Percentiles rank a stretch among this genome's conserved stretches.
Evolutionary conservation across 2,329 filamentous ascomycete genomes (phyloP).

Genomic region (Whalleya microplaca): DNA sequence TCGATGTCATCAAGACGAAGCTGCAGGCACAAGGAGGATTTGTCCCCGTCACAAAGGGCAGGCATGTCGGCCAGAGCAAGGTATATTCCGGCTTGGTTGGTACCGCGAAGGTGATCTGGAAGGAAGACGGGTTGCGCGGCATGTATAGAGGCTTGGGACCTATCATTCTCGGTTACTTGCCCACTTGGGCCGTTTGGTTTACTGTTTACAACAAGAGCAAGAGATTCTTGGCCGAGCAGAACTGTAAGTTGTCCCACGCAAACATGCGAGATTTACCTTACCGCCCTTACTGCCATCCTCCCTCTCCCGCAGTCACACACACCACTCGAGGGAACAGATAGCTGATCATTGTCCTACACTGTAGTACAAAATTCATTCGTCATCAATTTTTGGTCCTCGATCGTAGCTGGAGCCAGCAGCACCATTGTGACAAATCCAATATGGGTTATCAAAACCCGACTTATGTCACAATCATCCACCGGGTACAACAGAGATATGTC

Average conservation of each 20-base stretch:
- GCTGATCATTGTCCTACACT: slow-evolving; percentile 13
- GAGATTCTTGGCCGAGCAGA: slow-evolving; percentile 67
- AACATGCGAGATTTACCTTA: neutral
- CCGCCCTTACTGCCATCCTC: neutral
- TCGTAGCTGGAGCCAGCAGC: slow-evolving; percentile 88
- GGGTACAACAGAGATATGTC: slow-evolving; percentile 51
- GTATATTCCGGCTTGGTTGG: slow-evolving; percentile 87
- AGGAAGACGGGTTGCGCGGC: slow-evolving; percentile 83
- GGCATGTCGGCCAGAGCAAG: slow-evolving; percentile 54
- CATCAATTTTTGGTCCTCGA: slow-evolving; percentile 85
- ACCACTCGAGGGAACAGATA: neutral
- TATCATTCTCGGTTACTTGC: slow-evolving; percentile 92
- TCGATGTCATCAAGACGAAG: slow-evolving; percentile 99
- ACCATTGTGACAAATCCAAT: slow-evolving; percentile 96
- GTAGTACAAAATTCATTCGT: slow-evolving; percentile 69
- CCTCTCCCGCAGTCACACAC: neutral
- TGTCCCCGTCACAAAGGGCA: slow-evolving; percentile 52
- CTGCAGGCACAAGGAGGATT: slow-evolving; percentile 94
- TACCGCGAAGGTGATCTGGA: slow-evolving; percentile 83
- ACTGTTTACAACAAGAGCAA: slow-evolving; percentile 94
- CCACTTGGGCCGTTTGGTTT: slow-evolving; percentile 98
- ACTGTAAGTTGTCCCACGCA: slow-evolving; percentile 55
- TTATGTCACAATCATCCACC: slow-evolving; percentile 83
- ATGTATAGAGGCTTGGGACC: slow-evolving; percentile 93
- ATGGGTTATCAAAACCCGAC: slow-evolving; percentile 97